phyloP scores from a whole-genome alignment of 2,329 filamentous ascomycete genomes.

The Epichloe coenophiala region DNA sequence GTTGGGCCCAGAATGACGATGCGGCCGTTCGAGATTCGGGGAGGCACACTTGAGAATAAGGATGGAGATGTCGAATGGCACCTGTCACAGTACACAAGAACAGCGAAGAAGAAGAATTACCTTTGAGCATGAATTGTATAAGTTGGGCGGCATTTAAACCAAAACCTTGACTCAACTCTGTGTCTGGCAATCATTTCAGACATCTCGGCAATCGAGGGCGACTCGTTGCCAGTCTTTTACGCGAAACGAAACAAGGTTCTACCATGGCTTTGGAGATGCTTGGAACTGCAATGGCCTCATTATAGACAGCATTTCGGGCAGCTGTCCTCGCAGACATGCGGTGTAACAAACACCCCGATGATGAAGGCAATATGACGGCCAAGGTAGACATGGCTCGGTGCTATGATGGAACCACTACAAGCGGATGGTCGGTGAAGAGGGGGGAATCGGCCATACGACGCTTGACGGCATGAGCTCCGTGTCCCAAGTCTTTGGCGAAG shows the following conservation, averaged over 20 bases:
- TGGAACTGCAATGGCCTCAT: background rate
- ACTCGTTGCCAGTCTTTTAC: background rate
- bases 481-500: background rate
- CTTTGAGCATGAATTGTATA: background rate
- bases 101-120: slow-evolving; percentile 71
- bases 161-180: background rate
- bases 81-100: slow-evolving; percentile 87
- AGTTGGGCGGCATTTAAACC: background rate
- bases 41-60: slow-evolving; percentile 84
- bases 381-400: background rate
- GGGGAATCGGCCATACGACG: background rate
- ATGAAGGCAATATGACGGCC: background rate
- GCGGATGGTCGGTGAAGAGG: background rate
- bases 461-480: background rate
- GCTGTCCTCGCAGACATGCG: background rate
- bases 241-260: background rate
- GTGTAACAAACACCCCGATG: background rate
- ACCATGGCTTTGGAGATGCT: background rate
- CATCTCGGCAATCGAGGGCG: background rate
- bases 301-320: background rate
- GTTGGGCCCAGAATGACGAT: slow-evolving; percentile 96
- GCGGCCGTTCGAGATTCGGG: slow-evolving; percentile 80
- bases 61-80: slow-evolving; percentile 96
- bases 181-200: background rate
- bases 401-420: background rate